Percentiles rank a stretch among this genome's conserved stretches.
Evolutionary conservation across 2,329 filamentous ascomycete species (phyloP).

Genomic region (Geosmithia flava): DNA sequence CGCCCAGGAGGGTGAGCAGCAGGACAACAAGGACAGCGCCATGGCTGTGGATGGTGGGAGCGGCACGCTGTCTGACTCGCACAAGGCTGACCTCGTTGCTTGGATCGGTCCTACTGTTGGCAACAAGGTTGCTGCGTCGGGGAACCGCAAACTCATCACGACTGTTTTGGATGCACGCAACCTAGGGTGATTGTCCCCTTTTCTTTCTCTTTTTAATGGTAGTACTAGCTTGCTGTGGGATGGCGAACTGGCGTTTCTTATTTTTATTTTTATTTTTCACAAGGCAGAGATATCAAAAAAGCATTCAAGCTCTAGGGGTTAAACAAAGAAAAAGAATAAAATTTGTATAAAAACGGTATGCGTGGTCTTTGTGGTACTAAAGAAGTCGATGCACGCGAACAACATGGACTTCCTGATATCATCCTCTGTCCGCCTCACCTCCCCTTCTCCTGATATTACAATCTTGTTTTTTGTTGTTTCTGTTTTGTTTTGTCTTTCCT

Average conservation of each 20-base stretch:
- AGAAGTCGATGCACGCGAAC: background rate
- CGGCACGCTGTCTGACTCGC: slow-evolving; percentile 20
- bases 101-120: slow-evolving; percentile 44
- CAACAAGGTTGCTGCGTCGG: slow-evolving; percentile 30
- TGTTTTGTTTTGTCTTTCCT: slow-evolving; percentile 1
- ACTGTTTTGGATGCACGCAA: slow-evolving; percentile 42
- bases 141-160: slow-evolving; percentile 33
- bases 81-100: slow-evolving; percentile 33
- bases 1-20: slow-evolving; percentile 20
- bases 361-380: background rate
- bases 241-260: background rate
- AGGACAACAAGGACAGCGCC: slow-evolving; percentile 11
- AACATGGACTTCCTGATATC: background rate
- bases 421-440: background rate
- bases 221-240: too few relatives aligned
- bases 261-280: too few relatives aligned
- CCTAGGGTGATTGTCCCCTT: slow-evolving; percentile 25
- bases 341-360: background rate
- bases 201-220: too few relatives aligned
- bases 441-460: background rate
- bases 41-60: slow-evolving; percentile 25
- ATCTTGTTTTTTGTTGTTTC: background rate
- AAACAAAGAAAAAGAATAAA: background rate
- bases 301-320: background rate
- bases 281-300: background rate